Evolutionary conservation across 2,329 filamentous ascomycete genomes (phyloP).

Genomic region (Ceratocystis diversiconidia): DNA sequence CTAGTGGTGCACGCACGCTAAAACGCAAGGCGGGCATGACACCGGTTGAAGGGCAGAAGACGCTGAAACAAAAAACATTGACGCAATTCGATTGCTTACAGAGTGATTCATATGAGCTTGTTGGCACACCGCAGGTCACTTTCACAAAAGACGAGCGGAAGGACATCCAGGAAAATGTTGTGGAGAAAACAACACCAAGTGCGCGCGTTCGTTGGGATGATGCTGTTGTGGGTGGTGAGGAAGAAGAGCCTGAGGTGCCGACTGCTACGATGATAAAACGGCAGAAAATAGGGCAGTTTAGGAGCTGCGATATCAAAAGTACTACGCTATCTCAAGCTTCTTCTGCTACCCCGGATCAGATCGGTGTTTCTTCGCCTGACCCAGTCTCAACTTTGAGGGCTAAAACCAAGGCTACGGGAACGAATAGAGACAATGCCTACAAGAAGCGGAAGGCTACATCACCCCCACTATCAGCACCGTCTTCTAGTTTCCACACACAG

Average conservation of each 20-base stretch:
- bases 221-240: neutral
- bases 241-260: neutral
- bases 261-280: conserved; percentile 21
- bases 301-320: conserved; percentile 17
- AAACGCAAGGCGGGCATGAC: neutral
- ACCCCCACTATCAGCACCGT: neutral
- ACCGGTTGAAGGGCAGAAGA: neutral
- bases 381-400: neutral
- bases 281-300: conserved; percentile 15
- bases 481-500: conserved; percentile 29
- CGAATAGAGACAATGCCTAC: conserved; percentile 24
- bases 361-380: neutral
- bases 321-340: conserved; percentile 2
- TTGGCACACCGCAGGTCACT: neutral
- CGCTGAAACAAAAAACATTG: conserved; percentile 29
- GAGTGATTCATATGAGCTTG: neutral
- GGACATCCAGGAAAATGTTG: too few relatives aligned
- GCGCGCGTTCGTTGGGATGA: neutral
- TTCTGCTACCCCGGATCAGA: neutral
- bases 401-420: conserved; percentile 19
- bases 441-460: neutral
- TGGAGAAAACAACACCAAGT: neutral
- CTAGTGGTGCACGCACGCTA: neutral
- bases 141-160: neutral
- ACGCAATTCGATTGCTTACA: conserved; percentile 25